phyloP scores from a whole-genome alignment of 73 alveolate species.

The Paramecium caudatum region DNA sequence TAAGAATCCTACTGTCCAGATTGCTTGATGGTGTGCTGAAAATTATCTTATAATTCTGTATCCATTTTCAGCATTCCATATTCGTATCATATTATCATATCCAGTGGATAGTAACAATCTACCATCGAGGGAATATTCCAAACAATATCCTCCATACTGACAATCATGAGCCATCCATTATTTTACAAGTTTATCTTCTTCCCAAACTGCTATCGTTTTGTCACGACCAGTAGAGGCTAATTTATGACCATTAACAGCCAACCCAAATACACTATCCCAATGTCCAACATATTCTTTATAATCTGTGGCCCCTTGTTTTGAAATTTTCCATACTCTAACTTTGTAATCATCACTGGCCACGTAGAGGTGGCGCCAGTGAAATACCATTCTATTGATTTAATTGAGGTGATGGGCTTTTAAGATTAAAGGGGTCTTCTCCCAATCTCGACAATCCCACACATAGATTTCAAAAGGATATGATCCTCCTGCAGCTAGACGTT shows the following conservation, averaged over 20 bases:
- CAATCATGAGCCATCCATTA: conserved; percentile 52
- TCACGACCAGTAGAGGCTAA: conserved; percentile 7
- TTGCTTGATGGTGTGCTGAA: background rate
- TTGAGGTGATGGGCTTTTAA: conserved; percentile 9
- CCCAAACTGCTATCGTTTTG: background rate
- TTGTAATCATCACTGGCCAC: conserved; percentile 11
- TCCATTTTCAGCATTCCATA: background rate
- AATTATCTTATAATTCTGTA: background rate
- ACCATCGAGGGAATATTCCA: conserved; percentile 4
- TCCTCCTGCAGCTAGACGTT: background rate
- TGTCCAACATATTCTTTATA: conserved; percentile 30
- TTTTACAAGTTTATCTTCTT: background rate
- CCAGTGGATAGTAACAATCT: conserved; percentile 19
- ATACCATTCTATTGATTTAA: background rate
- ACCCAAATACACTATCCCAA: conserved; percentile 25
- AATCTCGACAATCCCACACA: conserved; percentile 8
- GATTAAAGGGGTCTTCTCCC: background rate
- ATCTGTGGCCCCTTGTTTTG: background rate
- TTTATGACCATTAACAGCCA: background rate
- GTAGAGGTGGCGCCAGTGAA: background rate
- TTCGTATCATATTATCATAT: background rate
- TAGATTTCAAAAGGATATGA: conserved; percentile 6
- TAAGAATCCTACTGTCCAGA: conserved; percentile 77
- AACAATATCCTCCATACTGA: conserved; percentile 25
- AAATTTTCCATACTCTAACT: conserved; percentile 8